Evolutionary conservation across 768 basidiomycete genomes (phyloP).

Genomic region (Serendipita vermifera): DNA sequence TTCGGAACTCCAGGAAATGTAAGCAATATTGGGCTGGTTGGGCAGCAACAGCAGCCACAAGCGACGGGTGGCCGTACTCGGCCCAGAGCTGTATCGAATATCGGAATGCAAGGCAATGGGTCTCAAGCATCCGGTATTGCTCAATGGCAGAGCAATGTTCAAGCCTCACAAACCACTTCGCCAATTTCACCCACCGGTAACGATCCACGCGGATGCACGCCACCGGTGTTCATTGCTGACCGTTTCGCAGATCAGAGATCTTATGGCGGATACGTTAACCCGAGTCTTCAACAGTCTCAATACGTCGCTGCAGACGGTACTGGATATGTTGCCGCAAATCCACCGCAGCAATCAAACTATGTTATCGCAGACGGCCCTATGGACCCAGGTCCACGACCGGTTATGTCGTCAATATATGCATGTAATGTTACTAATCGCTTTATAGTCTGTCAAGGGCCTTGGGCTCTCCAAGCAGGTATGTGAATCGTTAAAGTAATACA

Average conservation of each 20-base stretch:
- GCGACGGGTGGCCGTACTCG: too few relatives aligned
- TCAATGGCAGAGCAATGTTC: constrained; percentile 5
- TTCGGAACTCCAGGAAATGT: constrained; percentile 3
- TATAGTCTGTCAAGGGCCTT: not conserved
- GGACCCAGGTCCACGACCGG: not conserved
- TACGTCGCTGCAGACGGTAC: too few relatives aligned
- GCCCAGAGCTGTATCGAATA: not conserved
- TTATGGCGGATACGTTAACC: not conserved
- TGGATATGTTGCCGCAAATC: too few relatives aligned
- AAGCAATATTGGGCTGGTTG: too few relatives aligned
- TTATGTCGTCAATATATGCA: too few relatives aligned
- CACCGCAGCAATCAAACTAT: not conserved
- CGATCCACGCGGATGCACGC: not conserved
- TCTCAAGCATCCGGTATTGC: not conserved
- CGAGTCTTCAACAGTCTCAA: too few relatives aligned
- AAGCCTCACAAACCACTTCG: not conserved
- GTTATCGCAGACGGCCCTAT: not conserved
- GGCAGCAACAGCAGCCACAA: too few relatives aligned
- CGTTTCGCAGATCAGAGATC: constrained; percentile 1
- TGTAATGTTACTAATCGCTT: too few relatives aligned
- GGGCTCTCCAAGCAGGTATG: not conserved
- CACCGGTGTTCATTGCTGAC: not conserved
- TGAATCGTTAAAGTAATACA: not conserved
- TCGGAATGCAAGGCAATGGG: not conserved
- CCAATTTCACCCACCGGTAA: not conserved